Evolutionary conservation across 768 basidiomycete genomes (phyloP).

Genomic region (Dentipellis sp.): DNA sequence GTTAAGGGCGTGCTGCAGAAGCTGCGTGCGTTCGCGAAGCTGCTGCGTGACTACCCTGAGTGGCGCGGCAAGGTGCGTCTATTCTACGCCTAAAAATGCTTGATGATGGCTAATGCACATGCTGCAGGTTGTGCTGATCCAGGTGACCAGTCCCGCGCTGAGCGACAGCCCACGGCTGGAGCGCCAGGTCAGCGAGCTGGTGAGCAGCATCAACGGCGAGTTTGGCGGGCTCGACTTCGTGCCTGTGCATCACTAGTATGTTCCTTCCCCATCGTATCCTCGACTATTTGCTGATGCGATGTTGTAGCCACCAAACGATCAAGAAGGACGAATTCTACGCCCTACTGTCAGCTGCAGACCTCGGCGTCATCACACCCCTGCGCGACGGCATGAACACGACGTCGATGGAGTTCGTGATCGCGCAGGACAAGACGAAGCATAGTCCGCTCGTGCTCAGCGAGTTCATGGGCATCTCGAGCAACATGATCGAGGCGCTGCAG

Average conservation of each 20-base stretch:
- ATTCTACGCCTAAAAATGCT: neutral
- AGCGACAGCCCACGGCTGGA: slow-evolving; percentile 92
- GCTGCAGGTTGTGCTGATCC: neutral
- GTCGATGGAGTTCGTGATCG: slow-evolving; percentile 95
- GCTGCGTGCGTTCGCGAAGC: slow-evolving; percentile 93
- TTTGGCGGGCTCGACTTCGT: slow-evolving; percentile 93
- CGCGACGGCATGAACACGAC: slow-evolving; percentile 99
- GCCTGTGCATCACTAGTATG: slow-evolving; percentile 96
- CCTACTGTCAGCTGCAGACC: slow-evolving; percentile 83
- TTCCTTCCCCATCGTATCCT: slow-evolving; percentile 9
- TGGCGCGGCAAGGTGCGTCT: slow-evolving; percentile 67
- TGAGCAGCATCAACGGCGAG: slow-evolving; percentile 91
- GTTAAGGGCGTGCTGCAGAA: slow-evolving; percentile 98
- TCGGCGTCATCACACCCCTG: slow-evolving; percentile 90
- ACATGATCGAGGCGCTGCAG: slow-evolving; percentile 81
- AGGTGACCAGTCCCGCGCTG: slow-evolving; percentile 85
- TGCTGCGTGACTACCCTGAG: slow-evolving; percentile 87
- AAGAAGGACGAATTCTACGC: slow-evolving; percentile 99
- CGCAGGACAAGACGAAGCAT: slow-evolving; percentile 77
- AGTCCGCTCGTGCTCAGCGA: slow-evolving; percentile 89
- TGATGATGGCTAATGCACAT: neutral
- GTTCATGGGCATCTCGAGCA: slow-evolving; percentile 95
- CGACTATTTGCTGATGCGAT: neutral
- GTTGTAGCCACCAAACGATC: slow-evolving; percentile 81
- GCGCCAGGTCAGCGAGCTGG: slow-evolving; percentile 86